phyloP scores from a whole-genome alignment of 2,329 filamentous ascomycete species.

The Talaromyces sp. region DNA sequence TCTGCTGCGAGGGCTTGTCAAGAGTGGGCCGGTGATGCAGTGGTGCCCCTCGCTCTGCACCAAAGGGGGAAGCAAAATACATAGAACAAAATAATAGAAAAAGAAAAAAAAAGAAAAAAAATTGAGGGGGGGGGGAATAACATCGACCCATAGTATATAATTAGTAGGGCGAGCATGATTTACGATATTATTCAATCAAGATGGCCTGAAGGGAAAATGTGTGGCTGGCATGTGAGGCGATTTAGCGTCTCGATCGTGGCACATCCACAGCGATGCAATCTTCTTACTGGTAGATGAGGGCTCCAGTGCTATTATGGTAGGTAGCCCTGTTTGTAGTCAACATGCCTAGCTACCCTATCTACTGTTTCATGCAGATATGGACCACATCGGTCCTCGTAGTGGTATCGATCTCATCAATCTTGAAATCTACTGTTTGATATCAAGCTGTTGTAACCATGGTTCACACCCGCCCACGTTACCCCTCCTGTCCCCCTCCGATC shows the following conservation, averaged over 20 bases:
- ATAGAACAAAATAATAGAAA: not conserved
- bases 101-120: not conserved
- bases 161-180: not conserved
- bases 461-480: slow-evolving; percentile 14
- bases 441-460: slow-evolving; percentile 18
- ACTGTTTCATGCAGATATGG: too few species aligned
- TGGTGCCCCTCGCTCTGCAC: slow-evolving; percentile 19
- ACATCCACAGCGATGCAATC: slow-evolving; percentile 13
- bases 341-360: not conserved
- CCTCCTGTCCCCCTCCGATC: slow-evolving; percentile 20
- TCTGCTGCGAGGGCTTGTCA: slow-evolving; percentile 13
- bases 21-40: slow-evolving; percentile 13
- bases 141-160: slow-evolving; percentile 6
- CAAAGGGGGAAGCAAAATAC: too few species aligned
- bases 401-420: too few species aligned
- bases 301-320: not conserved
- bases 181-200: not conserved
- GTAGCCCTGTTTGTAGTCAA: not conserved
- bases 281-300: not conserved
- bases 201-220: slow-evolving; percentile 13
- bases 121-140: too few species aligned
- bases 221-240: slow-evolving; percentile 31
- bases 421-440: slow-evolving; percentile 1
- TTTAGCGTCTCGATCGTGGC: slow-evolving; percentile 25
- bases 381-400: too few species aligned